Percentiles rank a stretch among this genome's conserved stretches.
phyloP scores from a whole-genome alignment of 805 yeast species.

The Candida succiphila region DNA sequence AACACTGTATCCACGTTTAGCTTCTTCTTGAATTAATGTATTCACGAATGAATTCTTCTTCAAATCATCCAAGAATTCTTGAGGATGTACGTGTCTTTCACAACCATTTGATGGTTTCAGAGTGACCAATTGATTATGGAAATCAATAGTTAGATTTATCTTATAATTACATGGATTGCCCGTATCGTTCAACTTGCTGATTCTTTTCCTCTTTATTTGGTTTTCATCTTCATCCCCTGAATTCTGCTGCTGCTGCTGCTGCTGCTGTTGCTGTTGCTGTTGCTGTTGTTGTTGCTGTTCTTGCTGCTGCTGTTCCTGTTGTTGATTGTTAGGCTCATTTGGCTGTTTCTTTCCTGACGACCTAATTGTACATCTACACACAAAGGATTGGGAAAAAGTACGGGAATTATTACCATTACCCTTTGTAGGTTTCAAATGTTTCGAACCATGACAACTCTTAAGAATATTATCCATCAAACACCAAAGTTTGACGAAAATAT shows the following conservation, averaged over 20 bases:
- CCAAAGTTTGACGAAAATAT: conserved; percentile 1
- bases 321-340: neutral
- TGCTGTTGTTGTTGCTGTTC: neutral
- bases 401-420: neutral
- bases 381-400: conserved; percentile 1
- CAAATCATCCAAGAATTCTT: neutral
- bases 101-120: neutral
- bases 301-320: neutral
- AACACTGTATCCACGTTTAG: neutral
- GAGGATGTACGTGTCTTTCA: neutral
- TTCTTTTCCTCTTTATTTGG: neutral
- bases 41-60: conserved; percentile 1
- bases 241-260: neutral
- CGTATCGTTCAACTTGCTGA: neutral
- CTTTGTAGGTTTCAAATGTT: conserved; percentile 1
- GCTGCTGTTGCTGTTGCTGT: neutral
- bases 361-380: conserved; percentile 2
- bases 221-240: neutral
- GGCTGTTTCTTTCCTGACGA: neutral
- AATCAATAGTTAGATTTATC: neutral
- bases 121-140: neutral
- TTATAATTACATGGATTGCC: conserved; percentile 1
- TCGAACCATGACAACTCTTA: conserved; percentile 2
- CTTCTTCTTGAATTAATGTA: conserved; percentile 1
- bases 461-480: conserved; percentile 1